Evolutionary conservation across 306 rosid genomes (phyloP), one percentile per base, ranked within the genome.

Genomic region (Urtica urens): DNA sequence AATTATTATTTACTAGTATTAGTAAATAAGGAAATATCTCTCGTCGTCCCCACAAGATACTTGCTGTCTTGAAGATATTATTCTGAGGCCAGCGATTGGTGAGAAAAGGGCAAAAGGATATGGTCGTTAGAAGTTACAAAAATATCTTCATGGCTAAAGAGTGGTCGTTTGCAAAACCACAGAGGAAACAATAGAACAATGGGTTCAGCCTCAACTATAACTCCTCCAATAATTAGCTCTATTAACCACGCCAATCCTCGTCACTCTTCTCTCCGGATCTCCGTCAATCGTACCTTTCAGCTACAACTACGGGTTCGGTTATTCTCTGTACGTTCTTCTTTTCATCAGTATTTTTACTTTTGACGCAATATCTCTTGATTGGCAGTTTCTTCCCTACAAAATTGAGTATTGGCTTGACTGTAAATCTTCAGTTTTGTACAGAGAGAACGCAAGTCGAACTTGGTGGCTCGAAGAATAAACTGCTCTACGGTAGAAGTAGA

Each of bases 371-470:
- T 3, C 14, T 12, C 0, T 23, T 45, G 24, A 19, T 2, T 30
- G 6, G 4, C 7, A 31, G 22, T 41, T 41, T 59, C 22, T 21
- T 23, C 3, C 29, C 41, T 54, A 8, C 46, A 22, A 34, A 33
- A 20, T 57, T 15, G 46, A 30, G 53, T 30, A 25, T 28, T 49
- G 46, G 37, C 63, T 64, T 66, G 62, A 70, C 65, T 59, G 65
- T 69, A 67, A 71, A 62, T 52, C 61, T 75, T 77, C 76, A 85
- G 93, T 63, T 61, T 64, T 71, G 57, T 73, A 40, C 80, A 67
- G 78, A 69, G 59, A 58, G 72, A 62, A 58, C 48, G 76, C 80
- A 69, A 53, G 59, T 14, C 57, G 48, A 57, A 45, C 43, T 31
- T 49, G 59, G 31, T 24, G 49, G 18, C 24, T 48, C 43, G 69